Base-by-base conservation (phyloP, 805 yeast species). In the Candida germanica region DNA sequence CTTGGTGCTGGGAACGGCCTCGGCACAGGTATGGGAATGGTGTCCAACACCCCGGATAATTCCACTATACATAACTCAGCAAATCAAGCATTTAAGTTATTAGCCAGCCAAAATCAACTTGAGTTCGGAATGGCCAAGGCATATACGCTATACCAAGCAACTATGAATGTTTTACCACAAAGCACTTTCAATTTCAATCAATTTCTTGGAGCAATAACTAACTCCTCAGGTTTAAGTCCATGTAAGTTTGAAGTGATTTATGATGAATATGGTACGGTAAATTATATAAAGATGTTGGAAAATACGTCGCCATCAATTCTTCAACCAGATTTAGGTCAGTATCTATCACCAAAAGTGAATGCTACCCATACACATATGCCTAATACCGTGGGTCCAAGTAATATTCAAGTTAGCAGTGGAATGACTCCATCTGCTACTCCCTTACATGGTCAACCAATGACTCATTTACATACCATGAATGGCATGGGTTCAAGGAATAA, bases 201-300 rank as follows among this genome's bases (percentile, higher is more conserved):
- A 26, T 62, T 55, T 38, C 51, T 68, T 36, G 43, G 46, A 12
- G 48, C 48, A 6, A 54, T 59, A 21, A 54, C 53, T 12, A 43
- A 61, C 21, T 42, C 37, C n/a, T 10, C 26, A 5, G 14, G 28
- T 7, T 13, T 36, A 6, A 34, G 56, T 10, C 51, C 54, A 4
- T 53, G 59, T 37, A 53, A 55, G 16, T 74, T 73, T 47, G 74
- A 71, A 15, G 52, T 71, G 27, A 46, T 66, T 15, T 67, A 65
- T 46, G 77, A 73, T 43, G 73, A 71, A 37, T 53, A 62, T 28
- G 72, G 73, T 1, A 61, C 58, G n/a, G 71, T 73, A 3, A 59
- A 64, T 6, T 70, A 63, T 44, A 57, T 73, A 24, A 65, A 66
- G 43, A 58, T 59, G 14, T 41, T 39, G 7, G 38, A 31, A 11